Conservation (phyloP, 2,329 filamentous ascomycete species). For the Venturia pyrina region DNA sequence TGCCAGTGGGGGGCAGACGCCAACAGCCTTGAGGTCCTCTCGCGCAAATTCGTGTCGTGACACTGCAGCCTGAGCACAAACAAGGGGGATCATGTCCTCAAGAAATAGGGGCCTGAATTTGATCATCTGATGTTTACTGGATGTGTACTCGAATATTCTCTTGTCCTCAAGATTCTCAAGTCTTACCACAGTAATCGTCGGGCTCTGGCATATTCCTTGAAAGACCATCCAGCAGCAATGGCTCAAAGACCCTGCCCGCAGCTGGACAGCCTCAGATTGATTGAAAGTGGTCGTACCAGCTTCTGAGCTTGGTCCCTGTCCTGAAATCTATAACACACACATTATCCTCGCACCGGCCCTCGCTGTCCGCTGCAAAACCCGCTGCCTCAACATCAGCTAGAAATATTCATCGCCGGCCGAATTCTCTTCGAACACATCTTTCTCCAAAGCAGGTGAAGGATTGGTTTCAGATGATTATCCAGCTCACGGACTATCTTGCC, state of each 20-base stretch:
- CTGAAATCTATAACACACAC: background rate
- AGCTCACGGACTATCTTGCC: no score
- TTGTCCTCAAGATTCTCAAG: no score
- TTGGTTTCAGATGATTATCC: no score
- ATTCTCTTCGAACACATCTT: background rate
- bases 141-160: no score
- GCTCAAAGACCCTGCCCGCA: background rate
- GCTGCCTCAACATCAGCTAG: no score
- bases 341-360: no score
- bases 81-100: no score
- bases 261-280: background rate
- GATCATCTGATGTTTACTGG: no score
- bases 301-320: background rate
- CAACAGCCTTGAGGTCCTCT: background rate
- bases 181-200: no score
- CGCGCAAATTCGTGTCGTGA: background rate
- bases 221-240: background rate
- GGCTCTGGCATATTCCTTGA: background rate
- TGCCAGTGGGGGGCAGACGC: no score
- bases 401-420: background rate
- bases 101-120: background rate
- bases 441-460: no score
- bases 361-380: no score
- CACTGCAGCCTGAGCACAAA: background rate
- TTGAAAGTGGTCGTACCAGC: background rate